Base-by-base conservation (phyloP, 208 protist species). In the Trypanosoma avium region DNA sequence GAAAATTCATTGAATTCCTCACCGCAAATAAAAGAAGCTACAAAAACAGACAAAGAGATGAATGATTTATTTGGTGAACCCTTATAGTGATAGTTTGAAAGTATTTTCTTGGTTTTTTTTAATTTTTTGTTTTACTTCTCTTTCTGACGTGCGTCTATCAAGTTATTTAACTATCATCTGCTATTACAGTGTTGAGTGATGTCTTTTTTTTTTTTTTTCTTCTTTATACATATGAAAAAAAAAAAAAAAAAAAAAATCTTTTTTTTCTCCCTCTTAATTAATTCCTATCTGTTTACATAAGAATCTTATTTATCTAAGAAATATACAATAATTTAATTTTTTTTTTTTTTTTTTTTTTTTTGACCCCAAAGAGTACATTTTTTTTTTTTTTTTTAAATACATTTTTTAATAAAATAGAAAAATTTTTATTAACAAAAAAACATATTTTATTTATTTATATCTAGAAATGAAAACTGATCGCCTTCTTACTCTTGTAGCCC, bases 401-500 rank as follows among this genome's bases (percentile, higher is more conserved):
- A n/a, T n/a, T n/a, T n/a, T n/a, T n/a, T n/a, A n/a, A n/a, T n/a
- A n/a, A n/a, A n/a, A n/a, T n/a, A n/a, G n/a, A n/a, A n/a, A n/a
- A n/a, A 43, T 43, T 38, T 40, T 2, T 58, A 45, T 22, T n/a
- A n/a, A 42, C 2, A 42, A n/a, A 2, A n/a, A 61, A 3, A 62
- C 27, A 24, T 48, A 8, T 48, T 33, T 27, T 5, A 13, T 36
- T 49, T 17, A 35, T 12, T 6, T 0, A 21, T 19, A 8, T 32
- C 27, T 4, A 40, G 17, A 10, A 7, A 70, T 70, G 64, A 70
- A 63, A 46, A 55, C 9, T 6, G 30, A 63, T 49, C 36, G 46
- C 42, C n/a, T 65, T 4, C 13, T 61, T 0, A 38, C 56, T 7
- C 24, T 67, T 8, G 7, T 42, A 8, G 8, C 43, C 13, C 19